phyloP scores from a whole-genome alignment of 2,329 filamentous ascomycete genomes.

The Epicoccum sorghinum region DNA sequence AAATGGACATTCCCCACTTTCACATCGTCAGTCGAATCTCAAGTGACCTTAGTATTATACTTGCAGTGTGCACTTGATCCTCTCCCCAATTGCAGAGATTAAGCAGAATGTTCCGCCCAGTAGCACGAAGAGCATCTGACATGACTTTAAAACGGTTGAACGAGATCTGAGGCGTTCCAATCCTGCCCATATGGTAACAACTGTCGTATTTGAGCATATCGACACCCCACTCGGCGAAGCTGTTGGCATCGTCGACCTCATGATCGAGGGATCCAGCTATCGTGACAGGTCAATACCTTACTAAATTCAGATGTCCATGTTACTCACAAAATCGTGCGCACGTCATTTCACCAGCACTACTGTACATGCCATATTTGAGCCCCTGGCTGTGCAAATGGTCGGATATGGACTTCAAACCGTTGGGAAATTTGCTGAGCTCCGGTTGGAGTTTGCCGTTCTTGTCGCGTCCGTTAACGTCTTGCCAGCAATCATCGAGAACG shows the following conservation, averaged over 20 bases:
- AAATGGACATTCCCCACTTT: conserved; percentile 44
- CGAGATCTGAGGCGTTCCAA: conserved; percentile 32
- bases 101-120: conserved; percentile 32
- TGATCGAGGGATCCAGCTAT: conserved; percentile 34
- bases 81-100: conserved; percentile 47
- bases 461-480: conserved; percentile 54
- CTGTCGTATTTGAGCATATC: conserved; percentile 48
- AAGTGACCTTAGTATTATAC: neutral
- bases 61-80: conserved; percentile 36
- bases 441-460: conserved; percentile 45
- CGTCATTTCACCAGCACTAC: conserved; percentile 59
- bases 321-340: conserved; percentile 60
- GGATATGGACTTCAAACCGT: conserved; percentile 62
- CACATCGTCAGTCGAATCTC: conserved; percentile 1
- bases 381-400: conserved; percentile 49
- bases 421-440: conserved; percentile 63
- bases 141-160: conserved; percentile 38
- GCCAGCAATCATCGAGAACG: conserved; percentile 67
- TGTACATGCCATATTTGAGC: conserved; percentile 69
- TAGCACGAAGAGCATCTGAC: conserved; percentile 32
- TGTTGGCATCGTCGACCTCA: conserved; percentile 34
- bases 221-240: conserved; percentile 41
- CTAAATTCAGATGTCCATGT: neutral
- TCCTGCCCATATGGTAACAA: conserved; percentile 41
- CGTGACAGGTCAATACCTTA: neutral